phyloP scores from a whole-genome alignment of 1,139 yeast species.

The Pichia terricola region DNA sequence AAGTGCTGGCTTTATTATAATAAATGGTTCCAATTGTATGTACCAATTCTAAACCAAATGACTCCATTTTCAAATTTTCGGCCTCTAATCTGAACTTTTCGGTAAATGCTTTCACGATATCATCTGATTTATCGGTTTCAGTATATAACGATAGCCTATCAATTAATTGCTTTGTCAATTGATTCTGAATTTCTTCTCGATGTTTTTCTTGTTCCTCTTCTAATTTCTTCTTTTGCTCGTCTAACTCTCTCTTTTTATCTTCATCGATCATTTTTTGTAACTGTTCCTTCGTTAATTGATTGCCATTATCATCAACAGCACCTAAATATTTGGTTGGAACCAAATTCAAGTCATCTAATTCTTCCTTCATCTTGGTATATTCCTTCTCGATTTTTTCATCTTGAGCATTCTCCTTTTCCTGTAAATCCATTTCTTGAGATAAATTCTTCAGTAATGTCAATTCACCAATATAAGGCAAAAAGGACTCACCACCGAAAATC shows the following conservation, averaged over 20 bases:
- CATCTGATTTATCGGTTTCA: conserved; percentile 68
- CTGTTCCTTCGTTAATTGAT: conserved; percentile 23
- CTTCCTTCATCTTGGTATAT: conserved; percentile 11
- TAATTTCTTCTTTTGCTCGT: conserved; percentile 61
- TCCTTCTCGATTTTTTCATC: conserved; percentile 19
- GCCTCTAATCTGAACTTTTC: conserved; percentile 75
- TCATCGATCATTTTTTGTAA: conserved; percentile 25
- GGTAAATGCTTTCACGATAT: conserved; percentile 58
- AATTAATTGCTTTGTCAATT: conserved; percentile 53
- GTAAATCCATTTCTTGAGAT: conserved; percentile 59
- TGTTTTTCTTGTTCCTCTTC: conserved; percentile 71
- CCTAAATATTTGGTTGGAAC: conserved; percentile 14
- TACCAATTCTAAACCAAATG: conserved; percentile 68
- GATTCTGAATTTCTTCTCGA: conserved; percentile 63
- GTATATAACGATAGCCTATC: conserved; percentile 68
- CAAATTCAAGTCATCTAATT: neutral
- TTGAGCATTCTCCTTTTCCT: conserved; percentile 32
- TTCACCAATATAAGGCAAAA: conserved; percentile 72
- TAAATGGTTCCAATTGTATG: conserved; percentile 70
- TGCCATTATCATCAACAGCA: conserved; percentile 10
- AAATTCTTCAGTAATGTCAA: conserved; percentile 76
- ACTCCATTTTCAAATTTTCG: conserved; percentile 68
- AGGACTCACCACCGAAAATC: conserved; percentile 67
- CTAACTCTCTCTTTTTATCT: conserved; percentile 39
- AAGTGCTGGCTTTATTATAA: conserved; percentile 48